A percentile compares a stretch with the other conserved stretches of the same genome.
Evolutionary conservation across 768 basidiomycete species (phyloP).

Genomic region (Sarcodon aspratus): DNA sequence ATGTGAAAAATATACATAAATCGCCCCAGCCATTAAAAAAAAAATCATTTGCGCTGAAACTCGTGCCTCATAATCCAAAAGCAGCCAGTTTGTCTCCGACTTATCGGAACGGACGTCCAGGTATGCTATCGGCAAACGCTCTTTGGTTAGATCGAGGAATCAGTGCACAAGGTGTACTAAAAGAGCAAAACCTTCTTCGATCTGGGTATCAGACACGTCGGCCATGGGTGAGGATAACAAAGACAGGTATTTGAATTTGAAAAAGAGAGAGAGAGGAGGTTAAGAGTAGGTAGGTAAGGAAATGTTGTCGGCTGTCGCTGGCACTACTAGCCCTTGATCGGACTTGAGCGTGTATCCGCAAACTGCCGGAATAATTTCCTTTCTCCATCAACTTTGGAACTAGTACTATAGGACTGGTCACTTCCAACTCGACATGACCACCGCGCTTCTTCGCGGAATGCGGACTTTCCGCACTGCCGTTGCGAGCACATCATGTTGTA

Average conservation of each 20-base stretch:
- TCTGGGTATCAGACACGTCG: conserved; percentile 64
- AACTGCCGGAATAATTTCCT: not conserved
- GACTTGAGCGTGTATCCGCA: not conserved
- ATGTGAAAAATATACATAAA: not conserved
- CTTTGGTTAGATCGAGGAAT: conserved; percentile 13
- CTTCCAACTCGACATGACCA: too few relatives aligned
- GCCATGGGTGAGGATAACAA: conserved; percentile 39
- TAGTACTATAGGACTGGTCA: too few relatives aligned
- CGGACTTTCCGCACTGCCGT: too few relatives aligned
- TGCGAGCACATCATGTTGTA: not conserved
- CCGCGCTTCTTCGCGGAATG: too few relatives aligned
- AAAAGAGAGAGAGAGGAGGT: not conserved
- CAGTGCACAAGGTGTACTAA: conserved; percentile 9
- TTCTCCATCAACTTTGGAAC: not conserved
- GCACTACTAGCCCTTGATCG: not conserved
- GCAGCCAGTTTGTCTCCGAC: conserved; percentile 79
- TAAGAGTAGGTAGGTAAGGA: not conserved
- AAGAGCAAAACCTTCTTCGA: conserved; percentile 49
- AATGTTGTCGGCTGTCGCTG: not conserved
- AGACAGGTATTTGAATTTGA: not conserved
- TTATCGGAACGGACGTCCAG: conserved; percentile 79
- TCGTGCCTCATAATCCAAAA: conserved; percentile 78
- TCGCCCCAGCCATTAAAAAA: not conserved
- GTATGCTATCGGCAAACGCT: conserved; percentile 47
- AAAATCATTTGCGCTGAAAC: not conserved